Percentiles rank a stretch among this genome's conserved stretches.
Evolutionary conservation across 129 eudicot species (phyloP).

Genomic region (Gnaphalium uliginosum): DNA sequence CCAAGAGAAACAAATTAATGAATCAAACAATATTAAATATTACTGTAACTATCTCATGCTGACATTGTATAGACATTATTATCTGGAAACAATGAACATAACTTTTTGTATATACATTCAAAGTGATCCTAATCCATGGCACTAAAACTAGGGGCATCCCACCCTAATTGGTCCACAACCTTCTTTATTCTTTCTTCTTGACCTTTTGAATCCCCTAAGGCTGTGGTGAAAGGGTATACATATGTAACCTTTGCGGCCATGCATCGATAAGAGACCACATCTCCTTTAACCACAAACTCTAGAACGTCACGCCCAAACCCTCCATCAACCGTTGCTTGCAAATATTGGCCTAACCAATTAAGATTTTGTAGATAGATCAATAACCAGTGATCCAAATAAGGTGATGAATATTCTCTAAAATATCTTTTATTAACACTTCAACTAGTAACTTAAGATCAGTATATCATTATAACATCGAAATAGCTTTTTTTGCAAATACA

Average conservation of each 20-base stretch:
- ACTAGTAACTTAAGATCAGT: neutral
- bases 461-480: neutral
- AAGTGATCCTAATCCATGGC: constrained; percentile 56
- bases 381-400: neutral
- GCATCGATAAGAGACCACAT: constrained; percentile 74
- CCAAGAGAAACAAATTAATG: too few species aligned
- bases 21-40: neutral
- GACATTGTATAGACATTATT: neutral
- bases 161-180: constrained; percentile 68
- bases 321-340: constrained; percentile 85
- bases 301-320: constrained; percentile 88
- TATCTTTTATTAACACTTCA: neutral
- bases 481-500: too few species aligned
- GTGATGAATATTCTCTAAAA: neutral
- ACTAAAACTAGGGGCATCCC: constrained; percentile 88
- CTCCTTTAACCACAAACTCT: constrained; percentile 79
- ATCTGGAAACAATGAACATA: constrained; percentile 5
- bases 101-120: constrained; percentile 10
- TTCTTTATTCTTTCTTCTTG: constrained; percentile 84
- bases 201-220: constrained; percentile 94
- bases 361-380: constrained; percentile 14
- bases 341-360: constrained; percentile 54
- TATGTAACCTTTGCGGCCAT: constrained; percentile 93
- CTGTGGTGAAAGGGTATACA: constrained; percentile 90
- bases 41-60: neutral